Conservation (phyloP, 345 rosid species). For the Luvunga scandens region DNA sequence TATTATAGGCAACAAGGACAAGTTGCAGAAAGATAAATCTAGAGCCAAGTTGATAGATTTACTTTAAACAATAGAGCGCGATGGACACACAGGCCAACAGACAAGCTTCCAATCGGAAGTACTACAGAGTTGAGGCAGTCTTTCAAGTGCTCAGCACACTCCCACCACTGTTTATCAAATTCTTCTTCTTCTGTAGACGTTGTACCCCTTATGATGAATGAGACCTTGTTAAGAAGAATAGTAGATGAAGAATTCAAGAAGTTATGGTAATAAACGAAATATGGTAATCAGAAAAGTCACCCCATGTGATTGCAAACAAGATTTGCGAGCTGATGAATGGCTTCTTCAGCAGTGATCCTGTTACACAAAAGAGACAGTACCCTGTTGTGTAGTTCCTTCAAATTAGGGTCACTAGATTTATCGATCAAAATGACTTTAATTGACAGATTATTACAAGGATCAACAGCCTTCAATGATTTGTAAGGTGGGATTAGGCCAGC, state of each 20-base stretch:
- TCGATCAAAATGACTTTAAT: conserved; percentile 43
- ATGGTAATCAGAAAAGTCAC: conserved; percentile 26
- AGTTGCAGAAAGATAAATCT: neutral
- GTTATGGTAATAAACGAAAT: neutral
- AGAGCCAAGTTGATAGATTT: neutral
- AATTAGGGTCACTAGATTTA: conserved; percentile 31
- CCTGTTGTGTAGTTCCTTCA: conserved; percentile 38
- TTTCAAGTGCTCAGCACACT: conserved; percentile 39
- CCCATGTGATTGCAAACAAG: conserved; percentile 48
- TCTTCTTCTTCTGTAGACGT: conserved; percentile 32
- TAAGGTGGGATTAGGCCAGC: conserved; percentile 40
- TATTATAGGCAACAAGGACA: neutral
- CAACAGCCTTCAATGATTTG: conserved; percentile 37
- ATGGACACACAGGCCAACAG: conserved; percentile 48
- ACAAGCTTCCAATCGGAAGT: conserved; percentile 47
- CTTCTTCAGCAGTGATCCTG: conserved; percentile 33
- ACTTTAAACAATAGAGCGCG: conserved; percentile 50
- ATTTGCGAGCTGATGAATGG: conserved; percentile 39
- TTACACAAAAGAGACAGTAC: conserved; percentile 30
- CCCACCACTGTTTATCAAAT: conserved; percentile 31
- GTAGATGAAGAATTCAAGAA: neutral
- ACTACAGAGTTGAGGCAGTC: conserved; percentile 40
- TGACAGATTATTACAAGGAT: conserved; percentile 34
- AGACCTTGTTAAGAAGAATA: conserved; percentile 13
- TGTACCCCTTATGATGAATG: conserved; percentile 33